Percentiles rank a stretch among this genome's conserved stretches.
These are phyloP conservation scores for Botryotinia narcissicola DNA, from an alignment of 2,329 filamentous ascomycete genomes.

Conservation along the genomic window DNA sequence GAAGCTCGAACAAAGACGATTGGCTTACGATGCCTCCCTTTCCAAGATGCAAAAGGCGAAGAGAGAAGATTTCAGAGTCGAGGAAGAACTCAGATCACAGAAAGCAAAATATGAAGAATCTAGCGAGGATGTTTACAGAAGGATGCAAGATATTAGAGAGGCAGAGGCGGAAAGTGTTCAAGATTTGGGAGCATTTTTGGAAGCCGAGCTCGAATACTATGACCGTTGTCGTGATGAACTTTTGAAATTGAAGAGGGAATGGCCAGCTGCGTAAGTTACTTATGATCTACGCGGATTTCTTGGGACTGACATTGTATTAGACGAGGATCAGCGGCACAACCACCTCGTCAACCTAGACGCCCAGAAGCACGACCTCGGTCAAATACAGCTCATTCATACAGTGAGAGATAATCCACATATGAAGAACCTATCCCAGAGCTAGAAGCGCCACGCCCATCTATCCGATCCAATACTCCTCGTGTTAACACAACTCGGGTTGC, in stretches of 20 bases:
- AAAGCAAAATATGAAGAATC: constrained; percentile 97
- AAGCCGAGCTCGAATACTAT: constrained; percentile 86
- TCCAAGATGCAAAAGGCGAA: constrained; percentile 91
- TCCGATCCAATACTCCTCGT: constrained; percentile 44
- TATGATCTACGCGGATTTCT: neutral
- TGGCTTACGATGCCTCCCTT: constrained; percentile 87
- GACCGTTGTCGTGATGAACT: constrained; percentile 87
- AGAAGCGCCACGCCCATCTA: constrained; percentile 46
- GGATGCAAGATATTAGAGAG: constrained; percentile 97
- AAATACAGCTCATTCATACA: constrained; percentile 62
- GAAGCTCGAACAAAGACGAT: constrained; percentile 85
- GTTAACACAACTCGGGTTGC: constrained; percentile 28
- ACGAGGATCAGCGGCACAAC: constrained; percentile 16
- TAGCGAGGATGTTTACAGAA: constrained; percentile 82
- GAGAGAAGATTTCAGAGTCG: constrained; percentile 87
- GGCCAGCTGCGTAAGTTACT: constrained; percentile 59
- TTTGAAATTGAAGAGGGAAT: constrained; percentile 64
- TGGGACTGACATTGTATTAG: constrained; percentile 10
- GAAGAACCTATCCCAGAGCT: constrained; percentile 49
- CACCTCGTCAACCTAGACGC: constrained; percentile 30
- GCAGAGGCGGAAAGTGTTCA: constrained; percentile 78
- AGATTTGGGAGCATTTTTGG: constrained; percentile 78
- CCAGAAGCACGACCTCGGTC: constrained; percentile 50
- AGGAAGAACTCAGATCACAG: constrained; percentile 86
- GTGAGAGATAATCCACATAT: constrained; percentile 55